A percentile compares a stretch with the other conserved stretches of the same genome.
phyloP scores from a whole-genome alignment of 768 basidiomycete species.

The Phaffia australis region DNA sequence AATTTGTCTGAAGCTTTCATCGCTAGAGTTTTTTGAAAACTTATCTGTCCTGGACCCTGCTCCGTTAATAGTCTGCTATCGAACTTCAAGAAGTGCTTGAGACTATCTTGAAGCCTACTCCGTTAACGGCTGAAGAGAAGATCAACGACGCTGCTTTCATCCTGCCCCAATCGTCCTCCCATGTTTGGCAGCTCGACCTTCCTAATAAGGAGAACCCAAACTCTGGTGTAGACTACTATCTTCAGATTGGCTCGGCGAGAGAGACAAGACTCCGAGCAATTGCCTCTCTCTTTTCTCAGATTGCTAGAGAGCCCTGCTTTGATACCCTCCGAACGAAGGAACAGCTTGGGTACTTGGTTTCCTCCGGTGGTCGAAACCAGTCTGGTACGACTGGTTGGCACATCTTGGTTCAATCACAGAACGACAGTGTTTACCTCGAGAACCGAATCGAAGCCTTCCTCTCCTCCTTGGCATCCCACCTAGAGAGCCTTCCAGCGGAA shows the following conservation, averaged over 20 bases:
- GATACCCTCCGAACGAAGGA: constrained; percentile 83
- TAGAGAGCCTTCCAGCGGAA: constrained; percentile 53
- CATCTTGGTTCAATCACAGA: constrained; percentile 81
- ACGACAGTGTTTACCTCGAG: constrained; percentile 66
- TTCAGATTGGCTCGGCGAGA: constrained; percentile 60
- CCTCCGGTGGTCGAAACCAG: constrained; percentile 42
- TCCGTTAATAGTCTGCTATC: constrained; percentile 59
- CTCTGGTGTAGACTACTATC: constrained; percentile 72
- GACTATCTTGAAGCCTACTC: constrained; percentile 48
- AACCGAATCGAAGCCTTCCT: constrained; percentile 82
- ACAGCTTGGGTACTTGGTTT: constrained; percentile 88
- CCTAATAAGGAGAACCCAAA: constrained; percentile 80
- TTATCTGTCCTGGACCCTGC: constrained; percentile 6
- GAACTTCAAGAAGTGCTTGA: constrained; percentile 62
- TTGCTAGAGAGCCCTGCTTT: constrained; percentile 84
- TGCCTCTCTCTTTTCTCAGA: constrained; percentile 63
- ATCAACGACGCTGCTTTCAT: constrained; percentile 47
- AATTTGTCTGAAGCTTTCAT: neutral
- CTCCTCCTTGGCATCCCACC: constrained; percentile 45
- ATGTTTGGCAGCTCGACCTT: constrained; percentile 54
- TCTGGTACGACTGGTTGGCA: constrained; percentile 62
- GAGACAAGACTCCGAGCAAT: constrained; percentile 57
- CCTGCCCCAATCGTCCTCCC: constrained; percentile 65
- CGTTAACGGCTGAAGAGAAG: constrained; percentile 51
- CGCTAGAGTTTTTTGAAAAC: neutral